A percentile compares a stretch with the other conserved stretches of the same genome.
phyloP scores from a whole-genome alignment of 306 rosid species.

The Lablab purpureus region DNA sequence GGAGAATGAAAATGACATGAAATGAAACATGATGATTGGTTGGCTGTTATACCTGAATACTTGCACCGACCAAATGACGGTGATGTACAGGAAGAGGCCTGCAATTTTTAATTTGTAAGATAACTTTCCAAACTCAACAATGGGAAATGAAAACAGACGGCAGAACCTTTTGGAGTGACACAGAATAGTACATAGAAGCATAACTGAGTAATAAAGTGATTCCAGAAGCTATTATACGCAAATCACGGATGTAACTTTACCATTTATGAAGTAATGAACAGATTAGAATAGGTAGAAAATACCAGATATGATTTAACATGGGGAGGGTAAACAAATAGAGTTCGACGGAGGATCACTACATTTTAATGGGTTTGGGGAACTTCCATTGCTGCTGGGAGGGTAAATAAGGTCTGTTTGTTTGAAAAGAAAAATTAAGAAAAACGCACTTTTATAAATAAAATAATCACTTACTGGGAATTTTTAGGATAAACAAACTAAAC shows the following conservation, averaged over 20 bases:
- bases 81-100: conserved; percentile 96
- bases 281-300: conserved; percentile 37
- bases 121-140: conserved; percentile 37
- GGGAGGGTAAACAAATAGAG: conserved; percentile 25
- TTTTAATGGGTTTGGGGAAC: conserved; percentile 34
- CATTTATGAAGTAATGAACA: conserved; percentile 25
- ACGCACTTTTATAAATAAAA: no score
- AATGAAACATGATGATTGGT: conserved; percentile 20
- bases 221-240: conserved; percentile 18
- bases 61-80: conserved; percentile 90
- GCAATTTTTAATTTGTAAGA: conserved; percentile 46
- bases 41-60: conserved; percentile 68
- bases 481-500: neutral
- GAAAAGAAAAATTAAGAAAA: no score
- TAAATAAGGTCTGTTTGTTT: neutral
- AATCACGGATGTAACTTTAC: conserved; percentile 15
- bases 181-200: conserved; percentile 3
- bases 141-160: conserved; percentile 32
- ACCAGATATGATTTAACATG: conserved; percentile 1
- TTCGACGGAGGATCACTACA: conserved; percentile 1
- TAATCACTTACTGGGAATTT: no score
- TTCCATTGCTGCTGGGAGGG: conserved; percentile 21
- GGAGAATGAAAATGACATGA: conserved; percentile 10
- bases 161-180: conserved; percentile 7
- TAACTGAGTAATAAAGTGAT: conserved; percentile 10